Base-by-base conservation (phyloP, 75 land plant species). In the Selaginella tamariscina region DNA sequence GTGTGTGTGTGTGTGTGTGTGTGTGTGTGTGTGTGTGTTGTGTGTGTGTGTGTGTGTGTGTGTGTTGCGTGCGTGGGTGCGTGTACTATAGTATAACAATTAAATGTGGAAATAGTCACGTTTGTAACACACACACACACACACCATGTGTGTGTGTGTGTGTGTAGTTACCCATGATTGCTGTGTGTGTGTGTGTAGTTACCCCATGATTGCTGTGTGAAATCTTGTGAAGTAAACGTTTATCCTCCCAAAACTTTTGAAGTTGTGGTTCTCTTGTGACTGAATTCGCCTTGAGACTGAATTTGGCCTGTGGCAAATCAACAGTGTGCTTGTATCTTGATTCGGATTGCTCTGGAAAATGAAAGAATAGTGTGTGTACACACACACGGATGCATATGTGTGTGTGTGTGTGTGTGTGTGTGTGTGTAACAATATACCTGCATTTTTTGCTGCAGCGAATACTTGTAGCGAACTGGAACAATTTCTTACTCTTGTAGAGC, bases 211-310 rank as follows among this genome's bases (percentile, higher is more conserved):
- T 90, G 68, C 64, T 85, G 11, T 83, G 84, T 0, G 54, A 66
- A 32, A 91, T 70, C 71, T 80, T 81, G 71, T 84, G 80, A 54
- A 87, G 76, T 1, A 95, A 80, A 29, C 84, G 86, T 65, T 87
- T 81, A 2, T 87, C 86, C 29, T 95, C 97, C 99, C 99, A 95
- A 39, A 85, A 29, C 55, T 82, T 87, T 71, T 95, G 99, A 69
- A 95, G 83, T 80, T 95, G 89, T 49, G 99, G 99, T 71, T 91
- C 99, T 67, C 96, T 82, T 23, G 71, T 75, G 11, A 78, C 77
- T n/a, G 99, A 72, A 75, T 95, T 95, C 27, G 99, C 99, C 65
- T 96, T 85, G 79, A 95, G 75, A 49, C 82, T 78, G 72, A 90
- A 95, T 28, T 77, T 74, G 29, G 99, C 90, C 72, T 91, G 85